Conservation (phyloP, 306 rosid species). For the Quercus berberidifolia region DNA sequence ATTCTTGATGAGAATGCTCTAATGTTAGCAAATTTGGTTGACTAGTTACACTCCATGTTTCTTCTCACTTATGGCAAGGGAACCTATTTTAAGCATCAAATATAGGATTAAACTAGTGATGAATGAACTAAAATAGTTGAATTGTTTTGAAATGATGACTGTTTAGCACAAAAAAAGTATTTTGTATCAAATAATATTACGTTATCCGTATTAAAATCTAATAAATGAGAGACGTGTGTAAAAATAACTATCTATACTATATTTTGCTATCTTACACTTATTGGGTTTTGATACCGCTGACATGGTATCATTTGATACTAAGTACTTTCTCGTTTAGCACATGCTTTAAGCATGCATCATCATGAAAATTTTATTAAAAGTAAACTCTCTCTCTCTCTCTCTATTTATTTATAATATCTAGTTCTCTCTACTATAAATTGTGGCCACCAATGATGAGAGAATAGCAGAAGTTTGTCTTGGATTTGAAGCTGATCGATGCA, state of each 20-base stretch:
- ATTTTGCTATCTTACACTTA: no score
- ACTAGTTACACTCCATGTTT: neutral
- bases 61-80: neutral
- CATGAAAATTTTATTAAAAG: neutral
- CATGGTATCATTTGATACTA: no score
- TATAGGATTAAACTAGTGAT: no score
- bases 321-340: neutral
- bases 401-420: neutral
- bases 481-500: constrained; percentile 78
- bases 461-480: constrained; percentile 80
- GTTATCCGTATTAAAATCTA: no score
- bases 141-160: no score
- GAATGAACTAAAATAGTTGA: no score
- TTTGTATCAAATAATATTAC: no score
- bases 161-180: no score
- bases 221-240: no score
- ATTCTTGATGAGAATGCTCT: no score
- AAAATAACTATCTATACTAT: no score
- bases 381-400: neutral
- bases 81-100: neutral
- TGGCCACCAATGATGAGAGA: constrained; percentile 86
- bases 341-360: neutral
- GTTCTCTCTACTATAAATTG: constrained; percentile 47
- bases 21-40: neutral
- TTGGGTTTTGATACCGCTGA: no score